Percentiles rank a stretch among this genome's conserved stretches.
These are phyloP conservation scores for Xylaria hypoxylon DNA, from an alignment of 2,329 filamentous ascomycete genomes.

Conservation along the genomic window DNA sequence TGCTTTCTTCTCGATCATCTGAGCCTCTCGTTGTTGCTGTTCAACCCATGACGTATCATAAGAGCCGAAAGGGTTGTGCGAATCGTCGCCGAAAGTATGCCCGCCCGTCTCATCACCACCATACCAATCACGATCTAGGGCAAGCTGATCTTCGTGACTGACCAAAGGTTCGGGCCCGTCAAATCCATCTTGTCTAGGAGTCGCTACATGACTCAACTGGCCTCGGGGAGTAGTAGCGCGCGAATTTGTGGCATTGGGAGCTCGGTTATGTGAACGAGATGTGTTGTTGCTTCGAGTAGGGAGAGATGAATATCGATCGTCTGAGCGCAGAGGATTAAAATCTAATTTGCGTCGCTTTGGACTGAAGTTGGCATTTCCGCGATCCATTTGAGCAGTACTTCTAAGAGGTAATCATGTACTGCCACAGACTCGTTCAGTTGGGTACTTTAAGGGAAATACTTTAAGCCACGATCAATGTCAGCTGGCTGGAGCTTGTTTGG, in stretches of 20 bases:
- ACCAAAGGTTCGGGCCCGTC: slow-evolving; percentile 72
- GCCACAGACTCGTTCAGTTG: too few species aligned
- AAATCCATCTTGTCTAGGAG: slow-evolving; percentile 66
- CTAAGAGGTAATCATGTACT: too few species aligned
- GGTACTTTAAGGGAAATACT: too few species aligned
- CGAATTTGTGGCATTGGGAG: slow-evolving; percentile 45
- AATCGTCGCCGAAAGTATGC: slow-evolving; percentile 88
- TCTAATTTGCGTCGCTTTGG: slow-evolving; percentile 77
- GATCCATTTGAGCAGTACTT: slow-evolving; percentile 45
- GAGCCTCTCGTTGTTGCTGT: slow-evolving; percentile 76
- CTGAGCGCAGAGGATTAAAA: slow-evolving; percentile 63
- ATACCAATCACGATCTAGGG: slow-evolving; percentile 93
- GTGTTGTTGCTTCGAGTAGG: slow-evolving; percentile 58
- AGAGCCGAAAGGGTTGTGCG: slow-evolving; percentile 90
- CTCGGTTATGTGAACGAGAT: slow-evolving; percentile 54
- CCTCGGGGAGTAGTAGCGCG: slow-evolving; percentile 48
- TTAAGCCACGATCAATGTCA: neutral
- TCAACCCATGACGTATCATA: slow-evolving; percentile 79
- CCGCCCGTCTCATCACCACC: slow-evolving; percentile 83
- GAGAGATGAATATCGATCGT: slow-evolving; percentile 68
- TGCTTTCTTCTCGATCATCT: slow-evolving; percentile 82
- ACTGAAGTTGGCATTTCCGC: slow-evolving; percentile 55
- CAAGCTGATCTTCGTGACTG: slow-evolving; percentile 76
- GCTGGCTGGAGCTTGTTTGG: neutral
- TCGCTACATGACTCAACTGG: slow-evolving; percentile 51